Conservation (phyloP, 495 filamentous ascomycete species). For the Pyrenula massariospora region DNA sequence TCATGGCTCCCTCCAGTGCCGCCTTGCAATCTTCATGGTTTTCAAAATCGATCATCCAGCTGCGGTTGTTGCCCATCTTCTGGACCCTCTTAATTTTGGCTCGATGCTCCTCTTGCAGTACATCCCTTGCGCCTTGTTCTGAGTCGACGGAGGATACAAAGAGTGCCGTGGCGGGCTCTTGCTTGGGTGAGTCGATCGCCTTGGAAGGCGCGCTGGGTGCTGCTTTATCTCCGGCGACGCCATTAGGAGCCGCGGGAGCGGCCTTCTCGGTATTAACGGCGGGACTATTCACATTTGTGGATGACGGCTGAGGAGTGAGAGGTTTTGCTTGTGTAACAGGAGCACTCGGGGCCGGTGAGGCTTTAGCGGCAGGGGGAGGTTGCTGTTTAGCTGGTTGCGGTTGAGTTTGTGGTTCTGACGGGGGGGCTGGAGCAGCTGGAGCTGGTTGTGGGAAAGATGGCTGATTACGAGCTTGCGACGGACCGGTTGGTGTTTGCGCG, state of each 20-base stretch:
- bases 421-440: conserved; percentile 17
- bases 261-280: conserved; percentile 29
- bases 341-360: conserved; percentile 8
- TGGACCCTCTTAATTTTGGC: conserved; percentile 68
- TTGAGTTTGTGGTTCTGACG: conserved; percentile 19
- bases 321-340: conserved; percentile 1
- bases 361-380: conserved; percentile 15
- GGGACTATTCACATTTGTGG: conserved; percentile 23
- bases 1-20: conserved; percentile 38
- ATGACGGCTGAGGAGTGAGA: conserved; percentile 6
- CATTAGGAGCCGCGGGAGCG: conserved; percentile 22
- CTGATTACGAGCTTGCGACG: conserved; percentile 8
- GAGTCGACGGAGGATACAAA: conserved; percentile 72
- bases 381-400: conserved; percentile 18
- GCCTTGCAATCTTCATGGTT: conserved; percentile 64
- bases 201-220: conserved; percentile 21
- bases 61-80: conserved; percentile 60
- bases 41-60: conserved; percentile 64
- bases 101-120: conserved; percentile 73
- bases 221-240: conserved; percentile 18
- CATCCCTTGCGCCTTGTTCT: conserved; percentile 63
- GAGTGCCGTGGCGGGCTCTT: conserved; percentile 59
- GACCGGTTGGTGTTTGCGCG: conserved; percentile 14
- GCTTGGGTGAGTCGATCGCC: conserved; percentile 20
- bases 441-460: conserved; percentile 10